These are phyloP conservation scores for Porogramme epimiltina DNA, from an alignment of 1,284 basidiomycete species.

Conservation along the genomic window DNA sequence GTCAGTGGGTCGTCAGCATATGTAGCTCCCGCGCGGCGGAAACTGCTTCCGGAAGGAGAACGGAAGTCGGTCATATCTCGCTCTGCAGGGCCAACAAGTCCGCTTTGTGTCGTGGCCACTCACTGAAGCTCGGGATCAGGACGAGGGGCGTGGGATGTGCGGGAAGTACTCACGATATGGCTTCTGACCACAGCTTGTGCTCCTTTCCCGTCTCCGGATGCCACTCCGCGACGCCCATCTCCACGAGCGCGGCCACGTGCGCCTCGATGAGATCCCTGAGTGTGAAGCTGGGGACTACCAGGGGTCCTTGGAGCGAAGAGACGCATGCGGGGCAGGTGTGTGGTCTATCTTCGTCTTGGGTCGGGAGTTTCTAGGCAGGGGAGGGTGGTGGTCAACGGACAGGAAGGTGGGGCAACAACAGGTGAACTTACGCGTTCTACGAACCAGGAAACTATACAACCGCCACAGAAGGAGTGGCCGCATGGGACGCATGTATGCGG, in stretches of 20 bases:
- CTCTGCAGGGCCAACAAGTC: background rate
- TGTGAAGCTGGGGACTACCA: slow-evolving; percentile 34
- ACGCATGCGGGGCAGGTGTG: slow-evolving; percentile 37
- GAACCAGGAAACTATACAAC: slow-evolving; percentile 34
- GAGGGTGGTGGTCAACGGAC: background rate
- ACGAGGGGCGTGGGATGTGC: too few relatives aligned
- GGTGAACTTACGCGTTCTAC: slow-evolving; percentile 23
- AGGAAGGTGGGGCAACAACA: background rate
- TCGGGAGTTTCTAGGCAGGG: background rate
- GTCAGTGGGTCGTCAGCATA: too few relatives aligned
- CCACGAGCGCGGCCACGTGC: slow-evolving; percentile 28
- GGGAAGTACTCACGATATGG: slow-evolving; percentile 28
- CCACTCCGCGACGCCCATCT: slow-evolving; percentile 32
- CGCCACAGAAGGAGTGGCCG: slow-evolving; percentile 37
- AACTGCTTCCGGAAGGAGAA: too few relatives aligned
- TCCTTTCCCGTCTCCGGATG: slow-evolving; percentile 21
- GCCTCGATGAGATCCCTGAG: slow-evolving; percentile 33
- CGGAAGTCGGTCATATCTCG: background rate
- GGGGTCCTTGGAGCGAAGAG: slow-evolving; percentile 20
- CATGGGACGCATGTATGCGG: slow-evolving; percentile 35
- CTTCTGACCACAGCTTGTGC: slow-evolving; percentile 25
- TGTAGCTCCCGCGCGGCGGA: too few relatives aligned
- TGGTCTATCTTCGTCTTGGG: slow-evolving; percentile 14
- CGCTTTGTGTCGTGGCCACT: background rate
- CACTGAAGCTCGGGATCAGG: too few relatives aligned